Percentiles rank a stretch among this genome's conserved stretches.
Conservation (phyloP, 2,329 filamentous ascomycete genomes). For the Ramularia collo-cygni region DNA sequence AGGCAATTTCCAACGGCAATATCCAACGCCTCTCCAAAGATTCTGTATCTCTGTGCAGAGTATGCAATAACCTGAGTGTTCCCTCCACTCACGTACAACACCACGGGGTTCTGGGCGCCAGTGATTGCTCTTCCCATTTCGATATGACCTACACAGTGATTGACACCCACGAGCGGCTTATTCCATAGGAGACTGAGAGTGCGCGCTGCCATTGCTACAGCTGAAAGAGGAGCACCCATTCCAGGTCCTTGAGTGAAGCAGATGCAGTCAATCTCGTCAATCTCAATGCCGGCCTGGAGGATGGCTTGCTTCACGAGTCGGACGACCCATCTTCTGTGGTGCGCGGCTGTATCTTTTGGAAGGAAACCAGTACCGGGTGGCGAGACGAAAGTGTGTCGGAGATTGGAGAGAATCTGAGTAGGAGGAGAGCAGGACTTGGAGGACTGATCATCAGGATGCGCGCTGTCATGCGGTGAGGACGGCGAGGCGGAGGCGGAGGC, state of each 20-base stretch:
- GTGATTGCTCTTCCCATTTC: conserved; percentile 97
- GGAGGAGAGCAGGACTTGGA: conserved; percentile 30
- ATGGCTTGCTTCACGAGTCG: conserved; percentile 74
- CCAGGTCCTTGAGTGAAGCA: conserved; percentile 95
- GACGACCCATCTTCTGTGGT: conserved; percentile 83
- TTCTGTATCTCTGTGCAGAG: conserved; percentile 86
- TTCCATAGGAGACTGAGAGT: conserved; percentile 77
- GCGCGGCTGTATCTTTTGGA: conserved; percentile 88
- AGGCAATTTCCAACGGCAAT: conserved; percentile 97
- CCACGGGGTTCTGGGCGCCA: conserved; percentile 81
- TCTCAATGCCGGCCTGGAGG: conserved; percentile 54
- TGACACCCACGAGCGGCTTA: conserved; percentile 86
- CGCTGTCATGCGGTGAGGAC: conserved; percentile 30
- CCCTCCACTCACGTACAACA: conserved; percentile 89
- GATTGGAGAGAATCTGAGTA: conserved; percentile 76
- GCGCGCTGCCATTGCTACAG: conserved; percentile 77
- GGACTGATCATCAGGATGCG: conserved; percentile 27
- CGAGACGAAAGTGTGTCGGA: conserved; percentile 87
- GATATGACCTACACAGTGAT: conserved; percentile 97
- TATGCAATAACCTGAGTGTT: conserved; percentile 99
- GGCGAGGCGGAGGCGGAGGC: conserved; percentile 28
- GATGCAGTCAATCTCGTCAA: conserved; percentile 74
- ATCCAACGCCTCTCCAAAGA: conserved; percentile 95
- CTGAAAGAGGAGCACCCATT: conserved; percentile 89
- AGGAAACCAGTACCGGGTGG: conserved; percentile 92